A percentile compares a stretch with the other conserved stretches of the same genome.
Evolutionary conservation across 1,284 basidiomycete genomes (phyloP).

Genomic region (Neotropicomus parvogracilis): DNA sequence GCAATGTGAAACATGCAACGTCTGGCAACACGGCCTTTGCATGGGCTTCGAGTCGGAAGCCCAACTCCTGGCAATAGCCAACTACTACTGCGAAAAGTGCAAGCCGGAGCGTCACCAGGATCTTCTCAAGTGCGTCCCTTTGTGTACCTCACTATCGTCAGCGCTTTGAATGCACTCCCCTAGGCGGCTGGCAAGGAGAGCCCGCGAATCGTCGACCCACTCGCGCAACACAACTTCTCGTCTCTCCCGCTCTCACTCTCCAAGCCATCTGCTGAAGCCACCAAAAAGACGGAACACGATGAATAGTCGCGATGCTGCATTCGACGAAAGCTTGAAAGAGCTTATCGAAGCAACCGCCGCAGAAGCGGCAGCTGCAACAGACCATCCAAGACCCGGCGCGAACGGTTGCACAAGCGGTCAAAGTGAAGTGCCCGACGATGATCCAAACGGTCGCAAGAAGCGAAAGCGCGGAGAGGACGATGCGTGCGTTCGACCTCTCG

Average conservation of each 20-base stretch:
- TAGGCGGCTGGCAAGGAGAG: slow-evolving; percentile 61
- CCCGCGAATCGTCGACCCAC: slow-evolving; percentile 61
- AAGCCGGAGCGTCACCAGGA: slow-evolving; percentile 82
- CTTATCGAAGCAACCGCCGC: slow-evolving; percentile 69
- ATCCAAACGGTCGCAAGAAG: slow-evolving; percentile 57
- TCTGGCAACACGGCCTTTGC: slow-evolving; percentile 97
- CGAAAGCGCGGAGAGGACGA: slow-evolving; percentile 73
- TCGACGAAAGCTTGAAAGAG: slow-evolving; percentile 81
- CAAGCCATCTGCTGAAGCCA: slow-evolving; percentile 53
- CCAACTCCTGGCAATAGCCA: slow-evolving; percentile 72
- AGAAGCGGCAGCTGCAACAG: slow-evolving; percentile 51
- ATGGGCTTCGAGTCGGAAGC: slow-evolving; percentile 91
- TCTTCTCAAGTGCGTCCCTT: slow-evolving; percentile 61
- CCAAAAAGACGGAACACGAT: slow-evolving; percentile 90
- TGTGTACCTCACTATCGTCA: slow-evolving; percentile 3
- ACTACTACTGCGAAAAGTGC: slow-evolving; percentile 94
- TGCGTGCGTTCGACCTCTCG: slow-evolving; percentile 42
- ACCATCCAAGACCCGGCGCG: slow-evolving; percentile 24
- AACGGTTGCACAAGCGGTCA: slow-evolving; percentile 34
- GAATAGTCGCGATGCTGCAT: slow-evolving; percentile 94
- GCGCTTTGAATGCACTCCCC: slow-evolving; percentile 12
- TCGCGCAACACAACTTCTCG: slow-evolving; percentile 53
- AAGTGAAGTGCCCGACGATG: slow-evolving; percentile 45
- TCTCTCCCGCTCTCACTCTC: slow-evolving; percentile 74
- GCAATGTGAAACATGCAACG: slow-evolving; percentile 94